phyloP scores from a whole-genome alignment of 352 stramenopile species.

The Pythium dissotocum region DNA sequence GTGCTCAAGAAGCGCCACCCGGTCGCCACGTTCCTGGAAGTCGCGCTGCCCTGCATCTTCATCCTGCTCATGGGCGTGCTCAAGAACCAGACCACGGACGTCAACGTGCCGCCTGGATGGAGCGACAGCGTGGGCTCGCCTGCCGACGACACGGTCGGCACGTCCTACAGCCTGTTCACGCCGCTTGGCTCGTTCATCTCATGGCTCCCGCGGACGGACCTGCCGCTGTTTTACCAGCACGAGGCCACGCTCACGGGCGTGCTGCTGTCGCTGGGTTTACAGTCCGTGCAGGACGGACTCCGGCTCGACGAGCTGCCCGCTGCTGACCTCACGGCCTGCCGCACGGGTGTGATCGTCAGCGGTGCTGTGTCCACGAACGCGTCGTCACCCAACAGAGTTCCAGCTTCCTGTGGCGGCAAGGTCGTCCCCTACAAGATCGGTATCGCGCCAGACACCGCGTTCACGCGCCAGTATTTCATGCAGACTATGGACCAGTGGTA shows the following conservation, averaged over 20 bases:
- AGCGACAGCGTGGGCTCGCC: constrained; percentile 33
- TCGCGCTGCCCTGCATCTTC: constrained; percentile 57
- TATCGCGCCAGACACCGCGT: constrained; percentile 57
- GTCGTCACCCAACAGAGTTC: constrained; percentile 40
- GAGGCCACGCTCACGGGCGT: constrained; percentile 59
- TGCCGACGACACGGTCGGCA: constrained; percentile 32
- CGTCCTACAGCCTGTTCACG: constrained; percentile 59
- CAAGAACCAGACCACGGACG: constrained; percentile 49
- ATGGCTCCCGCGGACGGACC: constrained; percentile 24
- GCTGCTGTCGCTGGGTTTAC: constrained; percentile 44
- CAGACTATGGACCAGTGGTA: constrained; percentile 68
- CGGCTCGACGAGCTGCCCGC: constrained; percentile 46
- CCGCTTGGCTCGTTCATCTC: constrained; percentile 33
- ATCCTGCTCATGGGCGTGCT: constrained; percentile 59
- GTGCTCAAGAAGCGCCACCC: constrained; percentile 60
- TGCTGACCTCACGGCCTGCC: constrained; percentile 33
- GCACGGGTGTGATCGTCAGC: constrained; percentile 25
- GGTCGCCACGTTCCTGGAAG: constrained; percentile 51
- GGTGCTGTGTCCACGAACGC: constrained; percentile 40
- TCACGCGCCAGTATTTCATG: constrained; percentile 69
- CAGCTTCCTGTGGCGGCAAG: constrained; percentile 36
- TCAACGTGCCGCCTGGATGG: constrained; percentile 51
- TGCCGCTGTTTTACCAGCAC: constrained; percentile 54
- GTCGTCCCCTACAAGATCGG: constrained; percentile 63
- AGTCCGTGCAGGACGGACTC: constrained; percentile 40